Percentiles rank a stretch among this genome's conserved stretches.
These are phyloP conservation scores for Malassezia obtusa DNA, from an alignment of 1,284 basidiomycete genomes.

Conservation along the genomic window DNA sequence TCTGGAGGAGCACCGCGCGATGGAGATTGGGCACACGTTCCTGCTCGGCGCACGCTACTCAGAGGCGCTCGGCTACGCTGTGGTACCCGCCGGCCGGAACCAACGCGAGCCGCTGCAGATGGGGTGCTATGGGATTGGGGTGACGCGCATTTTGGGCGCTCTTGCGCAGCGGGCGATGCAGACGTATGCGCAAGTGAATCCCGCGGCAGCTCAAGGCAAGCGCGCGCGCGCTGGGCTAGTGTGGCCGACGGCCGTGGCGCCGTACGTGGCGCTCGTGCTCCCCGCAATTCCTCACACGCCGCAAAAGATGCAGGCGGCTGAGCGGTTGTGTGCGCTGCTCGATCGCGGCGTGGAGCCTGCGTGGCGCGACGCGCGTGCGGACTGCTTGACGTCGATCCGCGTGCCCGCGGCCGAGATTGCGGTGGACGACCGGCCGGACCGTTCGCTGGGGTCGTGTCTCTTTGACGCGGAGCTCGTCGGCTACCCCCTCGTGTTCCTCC, in stretches of 20 bases:
- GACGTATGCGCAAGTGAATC: conserved; percentile 7
- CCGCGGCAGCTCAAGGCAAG: background rate
- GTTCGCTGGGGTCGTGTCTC: conserved; percentile 38
- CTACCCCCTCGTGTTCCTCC: conserved; percentile 32
- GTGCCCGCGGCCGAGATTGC: conserved; percentile 21
- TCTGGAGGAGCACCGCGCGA: conserved; percentile 31
- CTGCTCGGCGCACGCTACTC: conserved; percentile 47
- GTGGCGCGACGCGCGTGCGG: background rate
- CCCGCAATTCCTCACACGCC: conserved; percentile 1
- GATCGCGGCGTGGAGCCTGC: background rate
- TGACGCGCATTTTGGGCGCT: conserved; percentile 45
- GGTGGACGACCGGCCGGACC: conserved; percentile 38
- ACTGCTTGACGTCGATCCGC: background rate
- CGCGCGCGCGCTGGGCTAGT: conserved; percentile 24
- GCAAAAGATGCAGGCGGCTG: conserved; percentile 9
- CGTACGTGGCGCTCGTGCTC: conserved; percentile 30
- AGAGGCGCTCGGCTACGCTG: conserved; percentile 32
- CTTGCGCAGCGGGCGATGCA: conserved; percentile 30
- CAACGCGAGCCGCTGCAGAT: conserved; percentile 39
- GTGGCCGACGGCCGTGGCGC: conserved; percentile 40
- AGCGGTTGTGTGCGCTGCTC: background rate
- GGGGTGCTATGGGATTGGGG: conserved; percentile 50
- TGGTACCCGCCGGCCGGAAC: conserved; percentile 1
- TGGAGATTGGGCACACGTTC: conserved; percentile 49
- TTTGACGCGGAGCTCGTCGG: conserved; percentile 47